These are phyloP conservation scores for Eragrostis nindensis DNA, from an alignment of 176 grass and related monocot species.

Conservation along the genomic window DNA sequence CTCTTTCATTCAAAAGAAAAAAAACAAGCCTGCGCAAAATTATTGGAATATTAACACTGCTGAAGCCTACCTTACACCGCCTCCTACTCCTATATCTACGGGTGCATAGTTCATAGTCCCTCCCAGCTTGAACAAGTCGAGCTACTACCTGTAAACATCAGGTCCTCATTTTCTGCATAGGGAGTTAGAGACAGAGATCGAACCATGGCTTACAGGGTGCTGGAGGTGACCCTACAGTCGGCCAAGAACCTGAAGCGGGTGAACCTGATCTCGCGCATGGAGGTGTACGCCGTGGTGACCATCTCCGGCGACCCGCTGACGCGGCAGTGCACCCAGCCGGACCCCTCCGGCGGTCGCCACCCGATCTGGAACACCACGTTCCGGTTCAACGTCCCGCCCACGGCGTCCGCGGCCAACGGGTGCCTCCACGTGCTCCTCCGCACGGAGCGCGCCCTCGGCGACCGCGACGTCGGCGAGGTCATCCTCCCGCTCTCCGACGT, in stretches of 20 bases:
- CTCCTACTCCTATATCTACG: background rate
- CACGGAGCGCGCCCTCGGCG: constrained; percentile 58
- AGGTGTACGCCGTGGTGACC: constrained; percentile 66
- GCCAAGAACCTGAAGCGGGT: constrained; percentile 72
- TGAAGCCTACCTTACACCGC: background rate
- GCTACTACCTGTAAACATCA: no score
- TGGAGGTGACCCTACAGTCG: constrained; percentile 77
- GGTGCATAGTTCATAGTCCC: background rate
- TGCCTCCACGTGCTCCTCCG: constrained; percentile 74
- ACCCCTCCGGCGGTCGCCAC: constrained; percentile 58
- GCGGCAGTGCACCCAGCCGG: constrained; percentile 56
- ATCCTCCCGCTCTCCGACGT: constrained; percentile 56
- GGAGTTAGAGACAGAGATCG: background rate
- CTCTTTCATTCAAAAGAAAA: no score
- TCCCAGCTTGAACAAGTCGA: background rate
- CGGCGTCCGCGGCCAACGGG: constrained; percentile 2
- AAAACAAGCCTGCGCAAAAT: no score
- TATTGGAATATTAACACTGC: no score
- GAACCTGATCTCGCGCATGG: constrained; percentile 68
- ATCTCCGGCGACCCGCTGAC: constrained; percentile 54
- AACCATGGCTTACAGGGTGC: constrained; percentile 60
- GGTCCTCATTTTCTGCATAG: background rate
- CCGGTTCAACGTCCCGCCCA: constrained; percentile 52
- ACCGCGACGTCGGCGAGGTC: constrained; percentile 81
- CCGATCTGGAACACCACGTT: constrained; percentile 73